Evolutionary conservation across 2,329 filamentous ascomycete species (phyloP).

Genomic region (Mycogone perniciosa): DNA sequence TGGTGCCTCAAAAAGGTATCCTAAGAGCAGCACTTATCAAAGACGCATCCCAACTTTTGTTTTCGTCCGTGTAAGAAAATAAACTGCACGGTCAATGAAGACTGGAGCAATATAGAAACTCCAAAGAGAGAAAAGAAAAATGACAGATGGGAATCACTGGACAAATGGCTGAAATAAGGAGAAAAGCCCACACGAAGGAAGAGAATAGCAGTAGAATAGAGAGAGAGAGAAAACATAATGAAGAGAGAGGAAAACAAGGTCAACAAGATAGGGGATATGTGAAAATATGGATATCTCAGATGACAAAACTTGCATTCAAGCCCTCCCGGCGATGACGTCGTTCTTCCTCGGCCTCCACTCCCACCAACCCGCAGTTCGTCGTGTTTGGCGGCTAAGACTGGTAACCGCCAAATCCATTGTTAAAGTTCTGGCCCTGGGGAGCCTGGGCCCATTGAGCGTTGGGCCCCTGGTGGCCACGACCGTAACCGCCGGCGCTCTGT

Average conservation of each 20-base stretch:
- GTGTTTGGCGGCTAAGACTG: slow-evolving; percentile 41
- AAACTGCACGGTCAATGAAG: slow-evolving; percentile 21
- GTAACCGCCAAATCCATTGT: slow-evolving; percentile 57
- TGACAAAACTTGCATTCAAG: slow-evolving; percentile 10
- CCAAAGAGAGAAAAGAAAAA: slow-evolving; percentile 18
- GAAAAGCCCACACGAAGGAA: slow-evolving; percentile 13
- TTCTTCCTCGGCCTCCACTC: slow-evolving; percentile 18
- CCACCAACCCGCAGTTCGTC: slow-evolving; percentile 15
- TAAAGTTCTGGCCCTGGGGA: slow-evolving; percentile 49
- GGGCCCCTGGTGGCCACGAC: slow-evolving; percentile 61
- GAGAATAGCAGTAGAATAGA: slow-evolving; percentile 15
- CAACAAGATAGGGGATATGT: slow-evolving; percentile 12
- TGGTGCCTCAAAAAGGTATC: slow-evolving; percentile 24
- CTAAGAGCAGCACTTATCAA: slow-evolving; percentile 23
- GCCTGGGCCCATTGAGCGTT: slow-evolving; percentile 51
- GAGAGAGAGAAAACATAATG: slow-evolving; percentile 7
- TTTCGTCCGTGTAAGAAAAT: slow-evolving; percentile 16
- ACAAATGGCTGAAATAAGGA: slow-evolving; percentile 18
- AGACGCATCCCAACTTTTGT: slow-evolving; percentile 23
- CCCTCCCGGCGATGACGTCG: slow-evolving; percentile 6
- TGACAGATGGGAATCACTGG: slow-evolving; percentile 19
- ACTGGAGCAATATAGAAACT: slow-evolving; percentile 23
- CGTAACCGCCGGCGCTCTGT: slow-evolving; percentile 76
- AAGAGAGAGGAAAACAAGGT: slow-evolving; percentile 10
- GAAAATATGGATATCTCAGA: slow-evolving; percentile 12